Evolutionary conservation across 495 filamentous ascomycete genomes (phyloP).

Genomic region (Hypoxylon lienhwacheense): DNA sequence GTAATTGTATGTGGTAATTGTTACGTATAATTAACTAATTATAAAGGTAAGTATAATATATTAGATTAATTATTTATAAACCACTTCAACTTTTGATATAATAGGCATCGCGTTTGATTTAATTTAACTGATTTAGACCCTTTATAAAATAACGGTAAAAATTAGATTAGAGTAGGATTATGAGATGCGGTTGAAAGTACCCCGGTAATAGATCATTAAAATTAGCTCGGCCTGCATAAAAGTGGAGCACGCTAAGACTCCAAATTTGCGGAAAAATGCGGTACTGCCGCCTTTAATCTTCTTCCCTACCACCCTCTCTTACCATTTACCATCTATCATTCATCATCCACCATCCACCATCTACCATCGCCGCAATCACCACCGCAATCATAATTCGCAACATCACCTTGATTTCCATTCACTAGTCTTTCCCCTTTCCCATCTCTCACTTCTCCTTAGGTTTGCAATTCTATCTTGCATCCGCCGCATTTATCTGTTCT

Average conservation of each 20-base stretch:
- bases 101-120: not conserved
- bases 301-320: conserved; percentile 20
- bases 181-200: no score
- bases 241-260: not conserved
- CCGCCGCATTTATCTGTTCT: not conserved
- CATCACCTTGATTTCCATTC: conserved; percentile 10
- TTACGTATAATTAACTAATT: no score
- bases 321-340: conserved; percentile 2
- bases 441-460: not conserved
- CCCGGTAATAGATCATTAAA: no score
- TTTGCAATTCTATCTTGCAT: not conserved
- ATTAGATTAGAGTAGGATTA: no score
- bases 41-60: no score
- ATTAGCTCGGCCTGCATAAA: conserved; percentile 6
- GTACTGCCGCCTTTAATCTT: conserved; percentile 21
- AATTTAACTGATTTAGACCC: not conserved
- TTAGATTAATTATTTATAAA: no score
- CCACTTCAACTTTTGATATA: not conserved
- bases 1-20: no score
- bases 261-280: not conserved
- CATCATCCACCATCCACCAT: not conserved
- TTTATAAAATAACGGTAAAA: no score
- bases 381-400: not conserved
- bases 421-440: not conserved
- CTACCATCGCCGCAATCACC: not conserved